A percentile compares a stretch with the other conserved stretches of the same genome.
Evolutionary conservation across 1,284 basidiomycete genomes (phyloP).

Genomic region (Singerocomus rubriflavus): DNA sequence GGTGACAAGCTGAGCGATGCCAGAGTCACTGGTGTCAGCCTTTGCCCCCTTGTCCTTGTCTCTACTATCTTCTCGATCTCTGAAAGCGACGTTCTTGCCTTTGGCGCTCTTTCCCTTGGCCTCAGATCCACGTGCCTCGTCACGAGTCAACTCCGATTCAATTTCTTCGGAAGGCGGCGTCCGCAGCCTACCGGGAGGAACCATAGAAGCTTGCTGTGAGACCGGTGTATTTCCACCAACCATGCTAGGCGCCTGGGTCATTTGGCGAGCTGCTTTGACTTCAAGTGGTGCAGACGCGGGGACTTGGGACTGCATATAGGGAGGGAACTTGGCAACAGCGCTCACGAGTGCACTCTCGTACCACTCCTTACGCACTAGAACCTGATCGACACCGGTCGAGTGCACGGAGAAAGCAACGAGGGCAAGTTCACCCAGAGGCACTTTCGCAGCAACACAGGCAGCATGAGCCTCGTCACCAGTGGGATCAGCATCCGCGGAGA

Average conservation of each 20-base stretch:
- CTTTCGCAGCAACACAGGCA: conserved; percentile 75
- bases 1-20: conserved; percentile 52
- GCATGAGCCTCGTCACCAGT: conserved; percentile 75
- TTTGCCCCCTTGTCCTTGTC: conserved; percentile 44
- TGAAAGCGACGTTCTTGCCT: conserved; percentile 60
- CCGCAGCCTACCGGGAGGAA: conserved; percentile 44
- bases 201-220: conserved; percentile 16
- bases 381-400: conserved; percentile 77
- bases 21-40: conserved; percentile 49
- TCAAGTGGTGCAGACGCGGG: conserved; percentile 31
- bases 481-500: conserved; percentile 76
- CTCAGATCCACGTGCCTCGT: conserved; percentile 53
- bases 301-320: conserved; percentile 39
- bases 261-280: conserved; percentile 38
- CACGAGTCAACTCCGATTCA: conserved; percentile 58
- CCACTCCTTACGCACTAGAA: conserved; percentile 79
- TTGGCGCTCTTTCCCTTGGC: conserved; percentile 49
- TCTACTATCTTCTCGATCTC: conserved; percentile 51
- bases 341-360: conserved; percentile 60
- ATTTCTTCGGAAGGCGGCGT: conserved; percentile 73
- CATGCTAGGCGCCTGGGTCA: conserved; percentile 31
- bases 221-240: conserved; percentile 13
- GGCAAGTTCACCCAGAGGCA: conserved; percentile 69
- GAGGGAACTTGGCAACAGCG: conserved; percentile 60
- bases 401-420: conserved; percentile 82